Evolutionary conservation across 805 yeast species (phyloP).

Genomic region (Schwanniomyces polymorphus): DNA sequence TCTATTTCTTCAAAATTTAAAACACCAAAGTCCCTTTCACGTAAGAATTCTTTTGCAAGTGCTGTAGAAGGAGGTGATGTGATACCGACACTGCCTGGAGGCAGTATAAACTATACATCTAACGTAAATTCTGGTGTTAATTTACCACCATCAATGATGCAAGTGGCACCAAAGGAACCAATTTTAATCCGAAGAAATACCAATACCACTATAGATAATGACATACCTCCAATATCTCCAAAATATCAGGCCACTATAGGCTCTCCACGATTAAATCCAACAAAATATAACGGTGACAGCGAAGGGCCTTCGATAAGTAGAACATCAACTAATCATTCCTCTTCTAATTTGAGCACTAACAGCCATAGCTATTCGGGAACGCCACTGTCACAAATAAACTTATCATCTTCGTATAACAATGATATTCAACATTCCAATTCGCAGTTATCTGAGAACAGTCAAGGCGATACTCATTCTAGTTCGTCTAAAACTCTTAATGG

Average conservation of each 20-base stretch:
- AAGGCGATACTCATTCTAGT: conserved; percentile 1
- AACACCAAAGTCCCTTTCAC: conserved; percentile 28
- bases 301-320: conserved; percentile 8
- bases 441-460: not conserved
- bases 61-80: conserved; percentile 10
- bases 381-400: conserved; percentile 11
- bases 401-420: conserved; percentile 1
- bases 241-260: conserved; percentile 13
- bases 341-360: conserved; percentile 8
- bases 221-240: conserved; percentile 18
- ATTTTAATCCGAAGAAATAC: conserved; percentile 59
- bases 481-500: conserved; percentile 5
- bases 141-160: conserved; percentile 69
- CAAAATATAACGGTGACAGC: conserved; percentile 2
- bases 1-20: conserved; percentile 19
- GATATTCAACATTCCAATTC: not conserved
- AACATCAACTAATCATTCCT: conserved; percentile 25
- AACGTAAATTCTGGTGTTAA: conserved; percentile 15
- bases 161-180: conserved; percentile 71
- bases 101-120: not conserved
- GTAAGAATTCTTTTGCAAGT: conserved; percentile 27
- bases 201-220: conserved; percentile 29
- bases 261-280: conserved; percentile 8
- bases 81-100: conserved; percentile 11
- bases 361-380: conserved; percentile 17